Percentiles rank a stretch among this genome's conserved stretches.
Evolutionary conservation across 2,329 filamentous ascomycete species (phyloP).

Genomic region (Ceratocystis ficicola): DNA sequence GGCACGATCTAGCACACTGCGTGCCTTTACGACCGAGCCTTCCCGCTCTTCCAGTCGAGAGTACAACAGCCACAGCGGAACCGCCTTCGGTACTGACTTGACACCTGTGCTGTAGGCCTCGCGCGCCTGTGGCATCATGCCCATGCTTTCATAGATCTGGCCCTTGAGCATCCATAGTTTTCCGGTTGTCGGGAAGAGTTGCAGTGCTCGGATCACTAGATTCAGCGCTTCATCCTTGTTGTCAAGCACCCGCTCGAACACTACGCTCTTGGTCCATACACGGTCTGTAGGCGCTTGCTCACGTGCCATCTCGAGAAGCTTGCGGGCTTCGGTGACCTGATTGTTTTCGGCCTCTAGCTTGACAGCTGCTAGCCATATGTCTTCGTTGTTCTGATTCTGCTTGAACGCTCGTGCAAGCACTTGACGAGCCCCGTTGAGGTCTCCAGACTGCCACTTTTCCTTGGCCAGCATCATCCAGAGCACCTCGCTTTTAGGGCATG

Average conservation of each 20-base stretch:
- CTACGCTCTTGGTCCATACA: conserved; percentile 92
- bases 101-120: conserved; percentile 85
- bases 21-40: conserved; percentile 78
- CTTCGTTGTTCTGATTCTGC: conserved; percentile 91
- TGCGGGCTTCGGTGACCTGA: conserved; percentile 67
- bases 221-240: conserved; percentile 72
- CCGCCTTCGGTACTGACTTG: conserved; percentile 70
- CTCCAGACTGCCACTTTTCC: conserved; percentile 82
- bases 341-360: conserved; percentile 88
- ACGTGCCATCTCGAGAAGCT: conserved; percentile 69
- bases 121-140: conserved; percentile 68
- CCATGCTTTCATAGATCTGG: conserved; percentile 82
- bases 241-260: conserved; percentile 77
- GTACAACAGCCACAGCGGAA: conserved; percentile 82
- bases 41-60: conserved; percentile 75
- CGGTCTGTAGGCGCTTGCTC: conserved; percentile 86
- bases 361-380: conserved; percentile 94
- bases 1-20: conserved; percentile 84
- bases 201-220: conserved; percentile 73
- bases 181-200: conserved; percentile 69
- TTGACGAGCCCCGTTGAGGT: conserved; percentile 72
- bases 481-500: conserved; percentile 79
- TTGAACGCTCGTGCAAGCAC: conserved; percentile 85
- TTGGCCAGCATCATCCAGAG: conserved; percentile 94
- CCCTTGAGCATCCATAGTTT: conserved; percentile 99